Evolutionary conservation across 768 basidiomycete genomes (phyloP), one percentile per base, ranked within the genome.

Genomic region (Naganishia kalamii): DNA sequence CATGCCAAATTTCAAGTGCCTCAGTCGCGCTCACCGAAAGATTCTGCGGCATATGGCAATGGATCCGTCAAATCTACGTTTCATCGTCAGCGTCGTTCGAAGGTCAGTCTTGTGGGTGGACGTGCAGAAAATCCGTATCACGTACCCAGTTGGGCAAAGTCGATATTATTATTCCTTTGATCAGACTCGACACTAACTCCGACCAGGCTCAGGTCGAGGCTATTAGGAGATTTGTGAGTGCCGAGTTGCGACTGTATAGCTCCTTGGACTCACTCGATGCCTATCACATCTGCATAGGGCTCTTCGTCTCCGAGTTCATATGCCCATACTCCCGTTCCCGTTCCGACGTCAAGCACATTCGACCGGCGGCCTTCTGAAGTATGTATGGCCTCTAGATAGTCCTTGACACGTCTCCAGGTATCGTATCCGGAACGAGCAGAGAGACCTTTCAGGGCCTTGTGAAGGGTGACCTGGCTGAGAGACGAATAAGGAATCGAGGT

Each of bases 11-110:
- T 11, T 15, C 27, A 44, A 30, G 17, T 19, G 19, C 44, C 50
- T 3, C 35, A 29, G 54, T 10, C 25, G 4, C 25, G 50, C 71
- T 54, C 41, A 73, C 74, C 74, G 33, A 72, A 71, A 0, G 60
- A 62, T 8, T 57, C 43, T 4, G 70, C 41, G 0, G 54, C 54
- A 49, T 68, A 74, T 15, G 71, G 73, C 3, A 74, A 60, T 7
- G 72, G 71, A n/a, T 66, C 33, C 7, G 60, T 47, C 0, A 73
- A 51, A 48, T 76, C 75, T 75, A n/a, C 30, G 47, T n/a, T n/a
- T n/a, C n/a, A n/a, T 2, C 40, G 25, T 15, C 35, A 64, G 12
- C 3, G 7, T 2, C 19, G 63, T 15, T 19, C 23, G 6, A 12
- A 15, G 29, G 44, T 19, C 33, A 15, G 17, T 17, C 4, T 50